Percentiles rank a stretch among this genome's conserved stretches.
phyloP scores from a whole-genome alignment of 2,329 filamentous ascomycete species.

The Rachicladosporium sp. region DNA sequence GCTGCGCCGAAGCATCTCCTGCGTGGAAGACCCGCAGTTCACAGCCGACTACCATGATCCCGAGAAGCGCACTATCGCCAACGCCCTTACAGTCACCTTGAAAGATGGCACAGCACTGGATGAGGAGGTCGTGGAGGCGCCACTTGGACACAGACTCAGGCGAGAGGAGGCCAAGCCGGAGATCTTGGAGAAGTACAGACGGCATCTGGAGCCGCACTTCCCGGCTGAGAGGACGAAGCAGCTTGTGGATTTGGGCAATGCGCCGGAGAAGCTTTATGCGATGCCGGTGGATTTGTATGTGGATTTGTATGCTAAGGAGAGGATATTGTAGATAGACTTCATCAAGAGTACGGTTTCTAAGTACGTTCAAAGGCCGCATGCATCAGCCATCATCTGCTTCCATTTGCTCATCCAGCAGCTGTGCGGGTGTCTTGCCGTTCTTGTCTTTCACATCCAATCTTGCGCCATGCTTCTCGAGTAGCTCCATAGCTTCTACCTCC shows the following conservation, averaged over 20 bases:
- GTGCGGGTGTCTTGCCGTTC: too few relatives aligned
- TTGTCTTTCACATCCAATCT: too few relatives aligned
- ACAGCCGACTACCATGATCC: slow-evolving; percentile 94
- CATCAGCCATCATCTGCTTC: too few relatives aligned
- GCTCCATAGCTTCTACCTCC: too few relatives aligned
- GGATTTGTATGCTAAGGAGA: slow-evolving; percentile 60
- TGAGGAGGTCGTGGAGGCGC: slow-evolving; percentile 86
- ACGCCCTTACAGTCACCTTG: slow-evolving; percentile 86
- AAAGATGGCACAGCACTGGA: slow-evolving; percentile 87
- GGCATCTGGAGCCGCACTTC: slow-evolving; percentile 78
- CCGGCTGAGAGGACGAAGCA: slow-evolving; percentile 64
- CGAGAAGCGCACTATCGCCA: slow-evolving; percentile 85
- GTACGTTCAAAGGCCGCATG: too few relatives aligned
- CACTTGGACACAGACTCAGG: slow-evolving; percentile 79
- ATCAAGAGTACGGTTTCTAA: too few relatives aligned
- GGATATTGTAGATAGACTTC: slow-evolving; percentile 20
- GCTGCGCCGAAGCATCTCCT: slow-evolving; percentile 85
- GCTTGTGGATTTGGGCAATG: slow-evolving; percentile 67
- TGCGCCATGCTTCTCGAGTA: too few relatives aligned
- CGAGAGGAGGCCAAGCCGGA: slow-evolving; percentile 96
- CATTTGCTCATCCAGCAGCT: too few relatives aligned
- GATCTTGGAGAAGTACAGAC: slow-evolving; percentile 90
- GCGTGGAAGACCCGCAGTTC: slow-evolving; percentile 91
- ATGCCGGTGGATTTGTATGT: slow-evolving; percentile 88
- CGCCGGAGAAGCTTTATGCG: slow-evolving; percentile 61